phyloP scores from a whole-genome alignment of 2,329 filamentous ascomycete genomes.

The Esteya vermicola region DNA sequence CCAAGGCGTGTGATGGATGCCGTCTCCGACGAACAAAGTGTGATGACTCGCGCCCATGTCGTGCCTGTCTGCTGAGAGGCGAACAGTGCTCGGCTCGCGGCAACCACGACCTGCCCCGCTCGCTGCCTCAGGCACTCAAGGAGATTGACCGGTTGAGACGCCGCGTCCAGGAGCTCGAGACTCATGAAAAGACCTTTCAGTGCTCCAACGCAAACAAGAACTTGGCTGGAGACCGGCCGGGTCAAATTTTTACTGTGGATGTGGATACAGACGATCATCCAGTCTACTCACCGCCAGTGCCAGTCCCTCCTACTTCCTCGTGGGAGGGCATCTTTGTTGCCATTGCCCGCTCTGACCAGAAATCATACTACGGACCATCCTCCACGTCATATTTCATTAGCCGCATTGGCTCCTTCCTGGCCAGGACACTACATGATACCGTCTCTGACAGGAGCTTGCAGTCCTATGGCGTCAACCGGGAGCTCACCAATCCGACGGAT shows the following conservation, averaged over 20 bases:
- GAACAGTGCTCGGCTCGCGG: neutral
- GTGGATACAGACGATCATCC: too few relatives aligned
- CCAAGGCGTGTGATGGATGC: conserved; percentile 5
- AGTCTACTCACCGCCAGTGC: neutral
- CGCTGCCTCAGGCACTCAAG: conserved; percentile 4
- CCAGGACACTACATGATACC: conserved; percentile 16
- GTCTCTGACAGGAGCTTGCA: conserved; percentile 4
- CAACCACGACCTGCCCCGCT: neutral
- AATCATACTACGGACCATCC: conserved; percentile 27
- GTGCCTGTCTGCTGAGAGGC: conserved; percentile 1
- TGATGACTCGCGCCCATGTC: conserved; percentile 4
- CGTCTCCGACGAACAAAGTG: conserved; percentile 4
- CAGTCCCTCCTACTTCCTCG: neutral
- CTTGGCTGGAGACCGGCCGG: neutral
- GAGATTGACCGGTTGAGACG: conserved; percentile 3
- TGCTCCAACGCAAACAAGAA: too few relatives aligned
- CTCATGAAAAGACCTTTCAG: too few relatives aligned
- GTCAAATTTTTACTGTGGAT: neutral
- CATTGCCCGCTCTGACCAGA: conserved; percentile 20
- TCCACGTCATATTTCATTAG: conserved; percentile 30
- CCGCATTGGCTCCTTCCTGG: conserved; percentile 23
- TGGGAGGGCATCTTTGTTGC: conserved; percentile 21
- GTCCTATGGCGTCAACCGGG: conserved; percentile 8
- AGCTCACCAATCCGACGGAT: conserved; percentile 4
- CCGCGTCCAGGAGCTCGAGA: conserved; percentile 2